Evolutionary conservation across 768 basidiomycete species (phyloP).

Genomic region (Russula compacta): DNA sequence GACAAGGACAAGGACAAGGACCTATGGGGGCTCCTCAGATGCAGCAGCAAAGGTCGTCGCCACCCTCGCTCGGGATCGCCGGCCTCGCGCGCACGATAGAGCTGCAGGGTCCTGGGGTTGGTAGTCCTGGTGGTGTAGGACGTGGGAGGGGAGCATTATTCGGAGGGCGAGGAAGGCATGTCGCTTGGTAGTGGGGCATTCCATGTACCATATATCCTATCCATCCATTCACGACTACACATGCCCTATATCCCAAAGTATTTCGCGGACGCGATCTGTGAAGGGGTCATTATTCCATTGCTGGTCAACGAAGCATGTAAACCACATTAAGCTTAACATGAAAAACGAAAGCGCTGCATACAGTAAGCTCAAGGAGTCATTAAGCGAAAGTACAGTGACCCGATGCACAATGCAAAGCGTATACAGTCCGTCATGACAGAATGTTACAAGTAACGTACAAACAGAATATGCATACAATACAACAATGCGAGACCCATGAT

Average conservation of each 20-base stretch:
- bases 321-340: constrained; percentile 3
- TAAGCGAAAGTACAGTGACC: background rate
- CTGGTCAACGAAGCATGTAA: background rate
- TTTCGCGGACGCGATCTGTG: background rate
- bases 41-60: constrained; percentile 25
- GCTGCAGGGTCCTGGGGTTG: constrained; percentile 11
- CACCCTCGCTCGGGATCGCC: constrained; percentile 24
- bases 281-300: background rate
- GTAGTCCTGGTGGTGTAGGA: background rate
- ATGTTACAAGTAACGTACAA: constrained; percentile 5
- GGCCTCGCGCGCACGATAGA: constrained; percentile 13
- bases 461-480: constrained; percentile 1
- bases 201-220: background rate
- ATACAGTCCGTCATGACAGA: background rate
- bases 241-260: background rate
- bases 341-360: background rate
- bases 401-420: background rate
- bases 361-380: background rate
- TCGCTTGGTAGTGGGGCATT: constrained; percentile 7
- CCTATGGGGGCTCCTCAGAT: constrained; percentile 16
- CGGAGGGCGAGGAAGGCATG: constrained; percentile 17
- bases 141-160: constrained; percentile 16
- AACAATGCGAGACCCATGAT: background rate
- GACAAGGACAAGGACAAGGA: background rate
- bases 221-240: background rate